Base-by-base conservation (phyloP, 768 basidiomycete species). In the Boletales sp. region DNA sequence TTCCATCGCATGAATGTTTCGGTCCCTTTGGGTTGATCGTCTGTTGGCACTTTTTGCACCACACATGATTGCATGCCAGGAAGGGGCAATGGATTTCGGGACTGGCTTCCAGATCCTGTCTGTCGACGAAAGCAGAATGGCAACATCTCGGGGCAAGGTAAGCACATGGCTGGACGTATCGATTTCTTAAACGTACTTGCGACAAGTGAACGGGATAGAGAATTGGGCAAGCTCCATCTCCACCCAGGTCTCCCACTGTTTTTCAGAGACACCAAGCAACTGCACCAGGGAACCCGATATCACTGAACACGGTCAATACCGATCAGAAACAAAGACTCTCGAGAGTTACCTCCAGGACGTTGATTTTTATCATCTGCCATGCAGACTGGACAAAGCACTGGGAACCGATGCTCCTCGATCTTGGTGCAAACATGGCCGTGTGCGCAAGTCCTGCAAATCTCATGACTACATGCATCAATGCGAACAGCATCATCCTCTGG, bases 41-140 rank as follows among this genome's bases (percentile, higher is more conserved):
- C 49, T 80, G 78, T 43, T 75, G 75, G 59, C 84, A 86, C 17
- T 59, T 63, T 65, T 75, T 83, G 63, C 84, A 86, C 84, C 83
- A 86, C 28, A 70, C 66, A 51, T 81, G 68, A 5, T 68, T 60
- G 50, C 84, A 86, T 4, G 59, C 57, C 0, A 70, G 71, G 34
- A 76, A 60, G 4, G 81, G 82, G 54, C 84, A 86, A 15, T 60
- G 57, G 11, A 84, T 62, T 37, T 74, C 69, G 17, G 69, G 66
- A 3, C 61, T 54, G 32, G 62, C 66, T 18, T 72, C 67, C 44
- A 78, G 72, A 47, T 83, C 79, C 1, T 57, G 50, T 40, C 71
- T 74, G 58, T 80, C 82, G 14, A 84, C 74, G 39, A 76, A 77
- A n/a, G 74, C 70, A 0, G 75, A 72, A 40, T 72, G 61, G 1